A percentile compares a stretch with the other conserved stretches of the same genome.
These are phyloP conservation scores for Tetrapisispora namnaoensis DNA, from an alignment of 805 yeast genomes.

Conservation along the genomic window DNA sequence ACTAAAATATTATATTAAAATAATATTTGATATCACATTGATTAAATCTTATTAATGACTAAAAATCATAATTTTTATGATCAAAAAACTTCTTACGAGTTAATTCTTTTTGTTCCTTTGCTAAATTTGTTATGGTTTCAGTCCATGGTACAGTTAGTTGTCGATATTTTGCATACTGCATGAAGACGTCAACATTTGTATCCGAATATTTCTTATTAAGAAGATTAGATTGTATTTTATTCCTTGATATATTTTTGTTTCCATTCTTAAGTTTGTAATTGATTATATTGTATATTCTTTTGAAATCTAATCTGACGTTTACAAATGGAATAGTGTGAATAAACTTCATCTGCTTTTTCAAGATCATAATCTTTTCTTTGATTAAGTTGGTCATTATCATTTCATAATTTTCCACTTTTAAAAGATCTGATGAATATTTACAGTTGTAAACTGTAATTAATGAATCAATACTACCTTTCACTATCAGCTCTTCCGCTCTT, in stretches of 20 bases:
- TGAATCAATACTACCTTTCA: conserved; percentile 20
- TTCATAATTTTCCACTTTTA: conserved; percentile 5
- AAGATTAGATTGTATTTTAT: conserved; percentile 9
- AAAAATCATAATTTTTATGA: background rate
- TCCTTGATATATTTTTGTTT: conserved; percentile 41
- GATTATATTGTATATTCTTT: conserved; percentile 31
- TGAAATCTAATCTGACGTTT: conserved; percentile 19
- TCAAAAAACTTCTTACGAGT: conserved; percentile 6
- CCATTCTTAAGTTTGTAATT: conserved; percentile 29
- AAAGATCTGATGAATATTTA: conserved; percentile 13
- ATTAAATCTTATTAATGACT: background rate
- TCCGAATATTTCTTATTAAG: conserved; percentile 40
- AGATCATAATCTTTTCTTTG: conserved; percentile 17
- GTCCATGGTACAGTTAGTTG: conserved; percentile 39
- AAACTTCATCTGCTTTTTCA: conserved; percentile 11
- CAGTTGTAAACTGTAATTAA: conserved; percentile 20
- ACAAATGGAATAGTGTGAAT: conserved; percentile 18
- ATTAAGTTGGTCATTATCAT: conserved; percentile 10
- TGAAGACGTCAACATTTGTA: conserved; percentile 54
- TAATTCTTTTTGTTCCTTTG: conserved; percentile 28
- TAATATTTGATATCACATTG: background rate
- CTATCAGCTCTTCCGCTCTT: conserved; percentile 17
- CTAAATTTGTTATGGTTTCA: conserved; percentile 36
- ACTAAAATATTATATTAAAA: too few relatives aligned
- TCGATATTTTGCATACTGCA: conserved; percentile 36